Conservation (phyloP, 129 eudicot species). For the Logfia minima region DNA sequence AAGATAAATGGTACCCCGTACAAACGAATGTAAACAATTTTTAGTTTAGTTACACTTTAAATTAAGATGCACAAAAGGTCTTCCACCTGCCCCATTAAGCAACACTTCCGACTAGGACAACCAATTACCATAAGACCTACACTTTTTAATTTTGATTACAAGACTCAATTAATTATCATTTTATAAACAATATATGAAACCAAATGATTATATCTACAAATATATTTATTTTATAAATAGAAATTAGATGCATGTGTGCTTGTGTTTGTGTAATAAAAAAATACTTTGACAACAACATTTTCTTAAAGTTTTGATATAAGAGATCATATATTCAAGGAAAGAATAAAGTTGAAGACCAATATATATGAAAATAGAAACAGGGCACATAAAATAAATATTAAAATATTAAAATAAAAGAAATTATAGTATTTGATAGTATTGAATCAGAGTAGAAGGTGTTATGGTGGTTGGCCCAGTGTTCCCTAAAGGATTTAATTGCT, state of each 20-base stretch:
- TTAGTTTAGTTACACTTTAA: too few species aligned
- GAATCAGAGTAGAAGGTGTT: constrained; percentile 28
- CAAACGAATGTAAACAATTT: too few species aligned
- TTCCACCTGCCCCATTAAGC: too few species aligned
- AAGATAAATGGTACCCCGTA: too few species aligned
- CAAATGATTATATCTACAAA: too few species aligned
- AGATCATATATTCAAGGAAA: constrained; percentile 13
- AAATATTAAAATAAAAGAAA: not conserved
- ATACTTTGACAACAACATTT: constrained; percentile 25
- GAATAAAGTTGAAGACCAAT: constrained; percentile 23
- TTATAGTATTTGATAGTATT: not conserved
- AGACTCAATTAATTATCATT: too few species aligned
- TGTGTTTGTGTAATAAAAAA: not conserved
- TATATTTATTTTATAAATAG: too few species aligned
- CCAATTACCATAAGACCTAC: too few species aligned
- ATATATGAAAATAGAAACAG: constrained; percentile 21
- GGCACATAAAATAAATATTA: not conserved
- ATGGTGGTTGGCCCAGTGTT: constrained; percentile 51
- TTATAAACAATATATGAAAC: too few species aligned
- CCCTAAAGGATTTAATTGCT: constrained; percentile 46
- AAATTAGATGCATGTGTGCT: not conserved
- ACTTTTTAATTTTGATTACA: too few species aligned
- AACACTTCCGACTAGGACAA: too few species aligned
- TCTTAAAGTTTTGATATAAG: constrained; percentile 18
- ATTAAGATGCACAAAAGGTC: too few species aligned